Conservation (phyloP, 805 yeast species). For the Yamadazyma sp. region DNA sequence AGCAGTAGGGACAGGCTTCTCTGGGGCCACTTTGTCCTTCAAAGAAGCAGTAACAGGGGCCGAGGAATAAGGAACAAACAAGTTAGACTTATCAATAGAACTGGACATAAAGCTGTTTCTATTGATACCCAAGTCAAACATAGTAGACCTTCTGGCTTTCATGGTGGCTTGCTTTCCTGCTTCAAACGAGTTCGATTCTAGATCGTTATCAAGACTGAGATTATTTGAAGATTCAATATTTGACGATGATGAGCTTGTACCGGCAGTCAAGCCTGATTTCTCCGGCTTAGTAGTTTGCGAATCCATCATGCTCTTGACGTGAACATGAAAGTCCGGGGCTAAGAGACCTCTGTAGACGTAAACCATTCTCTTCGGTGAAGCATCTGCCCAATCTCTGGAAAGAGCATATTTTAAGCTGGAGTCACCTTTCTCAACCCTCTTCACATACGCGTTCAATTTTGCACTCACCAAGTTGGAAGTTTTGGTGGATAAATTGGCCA, state of each 20-base stretch:
- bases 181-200: conserved; percentile 31
- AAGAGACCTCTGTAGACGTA: conserved; percentile 79
- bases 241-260: neutral
- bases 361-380: conserved; percentile 86
- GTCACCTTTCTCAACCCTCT: conserved; percentile 83
- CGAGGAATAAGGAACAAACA: conserved; percentile 65
- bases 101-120: conserved; percentile 40
- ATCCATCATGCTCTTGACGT: conserved; percentile 65
- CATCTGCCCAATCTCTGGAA: conserved; percentile 89
- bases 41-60: conserved; percentile 79
- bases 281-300: conserved; percentile 14
- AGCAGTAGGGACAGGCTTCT: neutral
- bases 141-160: conserved; percentile 52
- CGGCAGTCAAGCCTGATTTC: neutral
- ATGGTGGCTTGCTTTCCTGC: conserved; percentile 33
- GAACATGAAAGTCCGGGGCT: conserved; percentile 71
- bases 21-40: conserved; percentile 21
- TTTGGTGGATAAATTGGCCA: conserved; percentile 77
- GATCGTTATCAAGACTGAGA: conserved; percentile 3
- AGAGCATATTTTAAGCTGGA: conserved; percentile 67
- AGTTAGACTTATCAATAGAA: conserved; percentile 41
- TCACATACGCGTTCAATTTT: conserved; percentile 80
- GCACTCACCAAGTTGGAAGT: conserved; percentile 81
- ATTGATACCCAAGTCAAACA: conserved; percentile 49
- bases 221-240: neutral